Percentiles rank a stretch among this genome's conserved stretches.
These are phyloP conservation scores for Ophiostoma sp. DNA, from an alignment of 2,329 filamentous ascomycete genomes.

Conservation along the genomic window DNA sequence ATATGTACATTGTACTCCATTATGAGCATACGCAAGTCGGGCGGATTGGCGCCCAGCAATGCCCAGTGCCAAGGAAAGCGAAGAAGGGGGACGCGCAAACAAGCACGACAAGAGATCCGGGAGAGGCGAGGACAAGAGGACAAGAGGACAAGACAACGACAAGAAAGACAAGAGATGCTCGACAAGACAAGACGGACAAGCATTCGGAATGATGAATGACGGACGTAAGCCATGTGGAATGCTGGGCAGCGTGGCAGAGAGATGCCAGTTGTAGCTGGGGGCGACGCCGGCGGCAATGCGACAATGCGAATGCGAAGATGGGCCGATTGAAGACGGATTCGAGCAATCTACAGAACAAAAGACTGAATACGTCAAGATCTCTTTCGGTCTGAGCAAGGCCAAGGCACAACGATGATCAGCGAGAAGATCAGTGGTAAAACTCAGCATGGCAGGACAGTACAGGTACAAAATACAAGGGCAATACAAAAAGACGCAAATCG, in stretches of 20 bases:
- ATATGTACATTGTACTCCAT: background rate
- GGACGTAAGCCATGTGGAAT: slow-evolving; percentile 3
- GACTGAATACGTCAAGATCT: background rate
- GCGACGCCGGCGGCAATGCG: background rate
- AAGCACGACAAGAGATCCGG: background rate
- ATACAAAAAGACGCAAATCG: background rate
- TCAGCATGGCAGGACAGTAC: background rate
- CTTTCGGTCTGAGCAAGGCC: background rate
- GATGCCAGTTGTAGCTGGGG: background rate
- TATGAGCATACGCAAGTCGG: background rate
- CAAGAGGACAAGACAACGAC: background rate
- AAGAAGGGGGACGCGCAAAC: background rate
- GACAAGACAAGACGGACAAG: background rate
- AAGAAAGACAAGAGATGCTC: background rate
- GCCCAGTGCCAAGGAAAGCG: background rate
- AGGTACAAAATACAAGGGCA: background rate
- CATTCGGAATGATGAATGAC: background rate
- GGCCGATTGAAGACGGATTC: background rate
- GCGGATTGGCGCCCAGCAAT: background rate
- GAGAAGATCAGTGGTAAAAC: background rate
- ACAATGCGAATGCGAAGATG: background rate
- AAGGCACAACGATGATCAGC: background rate
- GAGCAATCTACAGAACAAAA: too few relatives aligned
- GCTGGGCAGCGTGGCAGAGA: background rate
- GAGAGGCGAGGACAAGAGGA: background rate